These are phyloP conservation scores for Amphichorda felina DNA, from an alignment of 2,329 filamentous ascomycete species.

Conservation along the genomic window DNA sequence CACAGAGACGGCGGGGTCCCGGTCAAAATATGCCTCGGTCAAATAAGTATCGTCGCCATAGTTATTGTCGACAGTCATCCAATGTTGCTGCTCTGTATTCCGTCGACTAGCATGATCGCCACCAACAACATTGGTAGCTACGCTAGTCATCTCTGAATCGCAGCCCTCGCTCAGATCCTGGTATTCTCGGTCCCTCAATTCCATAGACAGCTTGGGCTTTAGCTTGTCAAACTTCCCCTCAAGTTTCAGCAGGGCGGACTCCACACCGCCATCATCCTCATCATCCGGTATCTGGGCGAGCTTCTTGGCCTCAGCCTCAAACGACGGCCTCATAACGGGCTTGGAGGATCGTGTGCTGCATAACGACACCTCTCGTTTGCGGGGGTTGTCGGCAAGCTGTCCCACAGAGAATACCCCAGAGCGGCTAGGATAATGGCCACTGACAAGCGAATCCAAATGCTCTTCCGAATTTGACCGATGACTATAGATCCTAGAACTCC, in stretches of 20 bases:
- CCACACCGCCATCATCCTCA: conserved; percentile 68
- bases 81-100: not conserved
- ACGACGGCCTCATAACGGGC: conserved; percentile 58
- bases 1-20: not conserved
- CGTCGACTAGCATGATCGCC: not conserved
- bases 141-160: conserved; percentile 2
- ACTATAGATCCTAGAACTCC: conserved; percentile 25
- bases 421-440: conserved; percentile 14
- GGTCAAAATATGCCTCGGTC: too few species aligned
- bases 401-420: conserved; percentile 44
- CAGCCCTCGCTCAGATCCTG: conserved; percentile 5
- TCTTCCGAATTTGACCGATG: not conserved
- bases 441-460: conserved; percentile 10
- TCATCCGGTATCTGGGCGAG: conserved; percentile 84
- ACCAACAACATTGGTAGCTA: not conserved
- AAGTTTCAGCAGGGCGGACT: conserved; percentile 83
- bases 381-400: conserved; percentile 38
- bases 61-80: too few species aligned
- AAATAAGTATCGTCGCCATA: not conserved
- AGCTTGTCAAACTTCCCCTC: conserved; percentile 67
- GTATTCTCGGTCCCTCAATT: conserved; percentile 6
- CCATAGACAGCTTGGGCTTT: not conserved
- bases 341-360: conserved; percentile 53
- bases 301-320: conserved; percentile 78
- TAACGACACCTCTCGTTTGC: conserved; percentile 36